Base-by-base conservation (phyloP, 1,284 basidiomycete genomes). In the Rhodotorula sp. region DNA sequence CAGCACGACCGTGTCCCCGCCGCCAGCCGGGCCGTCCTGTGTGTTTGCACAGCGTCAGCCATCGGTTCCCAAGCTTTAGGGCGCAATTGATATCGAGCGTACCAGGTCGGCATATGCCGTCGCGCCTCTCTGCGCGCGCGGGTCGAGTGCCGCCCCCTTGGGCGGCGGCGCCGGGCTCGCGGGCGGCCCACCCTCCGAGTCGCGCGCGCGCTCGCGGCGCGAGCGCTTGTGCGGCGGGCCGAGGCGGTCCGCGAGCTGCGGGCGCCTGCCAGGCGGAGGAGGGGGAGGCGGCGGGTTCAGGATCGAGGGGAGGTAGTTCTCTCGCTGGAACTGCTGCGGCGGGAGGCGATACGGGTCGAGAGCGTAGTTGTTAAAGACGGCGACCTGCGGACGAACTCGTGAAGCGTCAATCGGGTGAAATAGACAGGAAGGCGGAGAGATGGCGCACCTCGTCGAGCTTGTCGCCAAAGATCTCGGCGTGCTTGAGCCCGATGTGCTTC, bases 321-420 rank as follows among this genome's bases (percentile, higher is more conserved):
- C 61, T n/a, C 37, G 25, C 56, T 67, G 70, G 56, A 64, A 67
- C 8, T 55, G n/a, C 19, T 55, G 44, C 44, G 67, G 37, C 21
- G 70, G 91, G 67, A 95, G 90, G 75, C 89, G 91, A 78, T 94
- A 90, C 64, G 94, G 94, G 83, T 97, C 94, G 70, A 96, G 87
- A 41, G 91, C 91, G 80, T 94, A 97, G 81, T 91, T 92, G 82
- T 97, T 96, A 84, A 93, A 93, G 81, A 90, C 91, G 46, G 90
- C 87, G 72, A 94, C 82, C 91, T 95, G 78, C 29, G 12, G 50
- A 15, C 25, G 25, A n/a, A 5, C 5, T 15, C 36, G 36, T 37
- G n/a, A 15, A 15, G 27, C 56, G 44, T 57, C 41, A 62, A 50
- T 25, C 3, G 13, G 39, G 12, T 17, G 39, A 32, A 1, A 10